A percentile compares a stretch with the other conserved stretches of the same genome.
These are phyloP conservation scores for Aspergillus viridinutans DNA, from an alignment of 2,329 filamentous ascomycete genomes.

Conservation along the genomic window DNA sequence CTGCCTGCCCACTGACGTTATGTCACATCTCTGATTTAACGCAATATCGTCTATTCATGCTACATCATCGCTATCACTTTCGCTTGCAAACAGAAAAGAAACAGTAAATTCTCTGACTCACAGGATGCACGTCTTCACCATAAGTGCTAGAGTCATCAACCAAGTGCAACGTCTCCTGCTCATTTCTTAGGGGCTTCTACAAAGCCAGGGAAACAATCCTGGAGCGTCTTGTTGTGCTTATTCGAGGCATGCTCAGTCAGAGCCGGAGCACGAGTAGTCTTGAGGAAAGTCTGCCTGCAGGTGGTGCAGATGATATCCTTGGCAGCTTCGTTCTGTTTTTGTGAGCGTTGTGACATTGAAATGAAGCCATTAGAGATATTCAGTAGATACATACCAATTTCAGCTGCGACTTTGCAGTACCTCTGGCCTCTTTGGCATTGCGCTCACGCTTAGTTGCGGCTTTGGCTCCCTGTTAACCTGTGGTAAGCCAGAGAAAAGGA, in stretches of 20 bases:
- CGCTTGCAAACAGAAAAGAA: neutral
- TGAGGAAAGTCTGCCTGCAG: constrained; percentile 75
- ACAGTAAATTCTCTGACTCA: neutral
- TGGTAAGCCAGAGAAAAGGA: constrained; percentile 1
- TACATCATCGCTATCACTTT: neutral
- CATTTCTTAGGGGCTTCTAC: constrained; percentile 11
- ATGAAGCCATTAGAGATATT: neutral
- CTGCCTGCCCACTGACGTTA: no score
- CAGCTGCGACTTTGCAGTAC: constrained; percentile 59
- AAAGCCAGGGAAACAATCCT: constrained; percentile 63
- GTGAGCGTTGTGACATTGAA: neutral
- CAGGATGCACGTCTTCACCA: neutral
- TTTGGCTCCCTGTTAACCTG: constrained; percentile 51
- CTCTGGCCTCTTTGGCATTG: constrained; percentile 59
- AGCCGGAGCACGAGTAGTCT: constrained; percentile 68
- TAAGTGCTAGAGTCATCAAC: neutral
- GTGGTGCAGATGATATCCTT: constrained; percentile 72
- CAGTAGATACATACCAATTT: constrained; percentile 54
- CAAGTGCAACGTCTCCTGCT: neutral
- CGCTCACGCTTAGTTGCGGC: constrained; percentile 70
- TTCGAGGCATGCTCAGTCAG: constrained; percentile 68
- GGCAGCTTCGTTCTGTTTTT: constrained; percentile 62
- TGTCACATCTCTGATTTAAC: neutral
- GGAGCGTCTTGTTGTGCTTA: constrained; percentile 69
- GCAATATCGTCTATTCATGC: neutral